Evolutionary conservation across 805 yeast species (phyloP), one percentile per base, ranked within the genome.

Genomic region (Naumovozyma baii): DNA sequence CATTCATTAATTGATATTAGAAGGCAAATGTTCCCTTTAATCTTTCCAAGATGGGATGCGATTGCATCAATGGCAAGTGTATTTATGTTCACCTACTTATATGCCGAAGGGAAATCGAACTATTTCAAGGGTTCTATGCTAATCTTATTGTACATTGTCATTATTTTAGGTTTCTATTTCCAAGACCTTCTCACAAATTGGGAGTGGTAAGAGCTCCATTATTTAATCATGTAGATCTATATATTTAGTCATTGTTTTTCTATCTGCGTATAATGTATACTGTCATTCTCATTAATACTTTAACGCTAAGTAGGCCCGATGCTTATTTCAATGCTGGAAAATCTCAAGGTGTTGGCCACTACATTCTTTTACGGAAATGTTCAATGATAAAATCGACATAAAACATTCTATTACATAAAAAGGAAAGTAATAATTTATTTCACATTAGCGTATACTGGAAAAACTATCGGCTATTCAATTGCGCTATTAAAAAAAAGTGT

Each of bases 41-140:
- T 92, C 3, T 92, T 92, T 68, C 96, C 98, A 5, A 74, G 85
- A 43, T 92, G 97, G 97, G 98, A 92, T 60, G 72, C 90, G 37
- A 73, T 87, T 49, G 94, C 94, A 2, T 76, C 85, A 9, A 70
- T 87, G 43, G 75, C 84, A 26, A 81, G 95, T 41, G 92, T 90
- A 41, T 85, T 86, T 45, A 66, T 92, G 61, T 90, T 86, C 68
- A 83, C 95, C 1, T 90, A 92, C 61, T 76, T 92, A 41, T 92
- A 92, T 59, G 95, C 96, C 0, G 98, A 92, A 57, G 98, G 98
- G 2, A 87, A 88, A 56, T 82, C 94, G 22, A 92, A 92, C 58
- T 92, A 92, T 59, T 90, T 92, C 72, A 92, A 92, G 61, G 97
- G 98, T 1, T 80, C 88, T 13, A 85, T 92, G 48, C 66, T 90